A percentile compares a stretch with the other conserved stretches of the same genome.
Evolutionary conservation across 2,329 filamentous ascomycete genomes (phyloP).

Genomic region (Akanthomyces uredinophilus): DNA sequence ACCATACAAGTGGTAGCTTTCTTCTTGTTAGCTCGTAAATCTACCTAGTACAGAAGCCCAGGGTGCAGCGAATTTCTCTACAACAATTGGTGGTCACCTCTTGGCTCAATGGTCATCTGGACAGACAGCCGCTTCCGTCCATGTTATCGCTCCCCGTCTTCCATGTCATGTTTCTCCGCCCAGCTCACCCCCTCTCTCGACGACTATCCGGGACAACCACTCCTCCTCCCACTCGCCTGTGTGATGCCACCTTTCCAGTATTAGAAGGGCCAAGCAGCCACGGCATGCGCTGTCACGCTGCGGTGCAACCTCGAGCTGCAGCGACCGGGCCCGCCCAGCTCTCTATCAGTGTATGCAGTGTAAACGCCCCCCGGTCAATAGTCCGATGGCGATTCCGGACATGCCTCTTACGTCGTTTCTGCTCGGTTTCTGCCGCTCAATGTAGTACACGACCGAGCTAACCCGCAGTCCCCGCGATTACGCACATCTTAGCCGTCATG

Average conservation of each 20-base stretch:
- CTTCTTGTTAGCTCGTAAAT: neutral
- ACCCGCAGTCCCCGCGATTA: neutral
- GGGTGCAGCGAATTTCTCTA: neutral
- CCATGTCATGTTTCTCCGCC: neutral
- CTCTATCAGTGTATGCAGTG: neutral
- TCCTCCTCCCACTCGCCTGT: neutral
- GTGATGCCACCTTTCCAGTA: neutral
- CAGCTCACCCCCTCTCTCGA: neutral
- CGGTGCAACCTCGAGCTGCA: neutral
- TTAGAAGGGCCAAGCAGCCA: conserved; percentile 4
- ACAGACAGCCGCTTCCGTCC: neutral
- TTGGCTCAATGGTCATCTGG: neutral
- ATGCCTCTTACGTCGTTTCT: neutral
- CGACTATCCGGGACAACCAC: neutral
- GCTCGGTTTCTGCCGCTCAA: neutral
- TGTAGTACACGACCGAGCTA: neutral
- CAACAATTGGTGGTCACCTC: neutral
- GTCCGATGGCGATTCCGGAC: neutral
- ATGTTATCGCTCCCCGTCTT: neutral
- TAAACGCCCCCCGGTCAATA: neutral
- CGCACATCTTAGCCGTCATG: too few relatives aligned
- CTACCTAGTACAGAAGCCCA: neutral
- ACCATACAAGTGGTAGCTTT: neutral
- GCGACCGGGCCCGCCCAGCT: neutral
- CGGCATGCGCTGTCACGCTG: conserved; percentile 8